Percentiles rank a stretch among this genome's conserved stretches.
Conservation (phyloP, 2,329 filamentous ascomycete genomes). For the Colletotrichum liriopes region DNA sequence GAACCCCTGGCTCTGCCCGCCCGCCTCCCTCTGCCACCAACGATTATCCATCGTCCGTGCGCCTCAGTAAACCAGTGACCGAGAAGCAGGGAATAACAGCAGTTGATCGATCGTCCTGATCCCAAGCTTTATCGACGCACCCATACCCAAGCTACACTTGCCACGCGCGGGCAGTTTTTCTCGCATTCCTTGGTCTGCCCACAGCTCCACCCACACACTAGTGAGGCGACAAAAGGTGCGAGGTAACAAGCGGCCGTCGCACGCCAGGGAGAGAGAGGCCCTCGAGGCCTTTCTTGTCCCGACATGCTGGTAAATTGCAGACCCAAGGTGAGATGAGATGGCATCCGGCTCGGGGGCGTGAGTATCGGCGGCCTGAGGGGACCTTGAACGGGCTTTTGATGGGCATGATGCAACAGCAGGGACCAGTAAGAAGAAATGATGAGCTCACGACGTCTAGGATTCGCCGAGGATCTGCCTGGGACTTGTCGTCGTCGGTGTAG, state of each 20-base stretch:
- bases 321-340: not conserved
- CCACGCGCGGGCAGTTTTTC: not conserved
- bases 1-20: not conserved
- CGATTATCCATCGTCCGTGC: not conserved
- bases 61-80: not conserved
- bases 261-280: not conserved
- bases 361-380: no score
- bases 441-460: not conserved
- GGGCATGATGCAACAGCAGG: not conserved
- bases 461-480: not conserved
- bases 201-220: not conserved
- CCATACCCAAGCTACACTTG: not conserved
- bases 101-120: conserved; percentile 15
- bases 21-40: not conserved
- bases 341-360: not conserved
- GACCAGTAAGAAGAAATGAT: not conserved
- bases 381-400: not conserved
- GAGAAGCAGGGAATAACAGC: not conserved
- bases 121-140: conserved; percentile 2
- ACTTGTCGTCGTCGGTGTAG: not conserved
- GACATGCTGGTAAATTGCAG: conserved; percentile 1
- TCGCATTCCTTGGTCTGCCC: not conserved
- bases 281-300: not conserved
- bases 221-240: not conserved
- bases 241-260: not conserved